Evolutionary conservation across 1,284 basidiomycete genomes (phyloP).

Genomic region (Cutaneotrichosporon cavernicola): DNA sequence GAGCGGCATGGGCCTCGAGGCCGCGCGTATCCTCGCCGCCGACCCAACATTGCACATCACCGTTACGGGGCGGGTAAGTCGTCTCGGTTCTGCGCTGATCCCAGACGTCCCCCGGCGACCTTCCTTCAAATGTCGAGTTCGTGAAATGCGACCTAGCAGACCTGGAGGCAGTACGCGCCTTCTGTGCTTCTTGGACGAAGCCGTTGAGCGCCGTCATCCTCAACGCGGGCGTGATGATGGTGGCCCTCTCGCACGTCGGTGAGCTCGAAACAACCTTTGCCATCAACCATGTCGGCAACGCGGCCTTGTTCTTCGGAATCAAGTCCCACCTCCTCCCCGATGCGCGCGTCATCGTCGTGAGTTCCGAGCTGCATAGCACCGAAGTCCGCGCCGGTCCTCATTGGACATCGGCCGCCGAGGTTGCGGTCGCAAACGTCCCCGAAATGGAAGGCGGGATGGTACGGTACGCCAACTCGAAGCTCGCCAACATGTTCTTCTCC

Average conservation of each 20-base stretch:
- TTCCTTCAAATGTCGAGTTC: slow-evolving; percentile 14
- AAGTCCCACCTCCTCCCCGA: background rate
- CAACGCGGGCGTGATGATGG: slow-evolving; percentile 10
- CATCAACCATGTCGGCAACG: slow-evolving; percentile 30
- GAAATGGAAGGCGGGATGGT: slow-evolving; percentile 1
- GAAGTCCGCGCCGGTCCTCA: slow-evolving; percentile 2
- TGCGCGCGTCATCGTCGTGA: slow-evolving; percentile 24
- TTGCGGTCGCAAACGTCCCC: slow-evolving; percentile 18
- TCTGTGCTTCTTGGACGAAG: slow-evolving; percentile 8
- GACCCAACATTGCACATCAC: slow-evolving; percentile 27
- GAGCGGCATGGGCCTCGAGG: slow-evolving; percentile 32
- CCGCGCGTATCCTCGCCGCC: slow-evolving; percentile 19
- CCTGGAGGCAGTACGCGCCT: slow-evolving; percentile 6
- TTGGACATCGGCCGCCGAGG: slow-evolving; percentile 26
- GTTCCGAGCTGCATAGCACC: slow-evolving; percentile 21
- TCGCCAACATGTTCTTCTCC: slow-evolving; percentile 26
- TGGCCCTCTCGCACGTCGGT: background rate
- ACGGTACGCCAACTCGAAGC: slow-evolving; percentile 17
- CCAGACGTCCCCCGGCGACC: slow-evolving; percentile 25
- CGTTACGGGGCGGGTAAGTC: slow-evolving; percentile 20
- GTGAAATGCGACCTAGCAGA: slow-evolving; percentile 14
- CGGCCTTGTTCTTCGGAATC: slow-evolving; percentile 32
- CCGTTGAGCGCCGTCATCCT: slow-evolving; percentile 7
- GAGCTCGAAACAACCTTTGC: slow-evolving; percentile 29
- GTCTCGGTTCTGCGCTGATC: background rate